A percentile compares a stretch with the other conserved stretches of the same genome.
Conservation (phyloP, 805 yeast genomes). For the Wickerhamiella galacta region DNA sequence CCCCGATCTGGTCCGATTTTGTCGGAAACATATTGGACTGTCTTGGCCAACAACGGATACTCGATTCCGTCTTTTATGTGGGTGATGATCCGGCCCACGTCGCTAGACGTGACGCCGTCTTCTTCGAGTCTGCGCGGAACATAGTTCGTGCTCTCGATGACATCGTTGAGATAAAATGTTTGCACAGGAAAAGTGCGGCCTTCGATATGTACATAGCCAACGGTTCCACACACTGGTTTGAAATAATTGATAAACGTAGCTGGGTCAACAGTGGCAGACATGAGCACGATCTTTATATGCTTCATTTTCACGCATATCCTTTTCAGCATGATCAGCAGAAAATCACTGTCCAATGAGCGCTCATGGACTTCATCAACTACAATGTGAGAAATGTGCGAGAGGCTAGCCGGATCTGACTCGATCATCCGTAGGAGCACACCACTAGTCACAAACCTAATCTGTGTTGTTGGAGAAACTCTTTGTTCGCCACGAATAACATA, state of each 20-base stretch:
- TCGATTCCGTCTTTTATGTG: slow-evolving; percentile 33
- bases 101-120: slow-evolving; percentile 10
- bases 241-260: slow-evolving; percentile 53
- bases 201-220: slow-evolving; percentile 64
- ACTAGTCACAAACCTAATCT: slow-evolving; percentile 78
- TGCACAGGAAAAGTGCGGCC: slow-evolving; percentile 89
- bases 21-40: slow-evolving; percentile 38
- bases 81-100: slow-evolving; percentile 19
- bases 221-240: slow-evolving; percentile 17
- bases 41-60: slow-evolving; percentile 47
- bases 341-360: slow-evolving; percentile 79
- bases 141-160: slow-evolving; percentile 43
- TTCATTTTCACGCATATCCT: slow-evolving; percentile 31
- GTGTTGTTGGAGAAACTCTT: slow-evolving; percentile 35
- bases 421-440: slow-evolving; percentile 82
- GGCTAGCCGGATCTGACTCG: slow-evolving; percentile 33
- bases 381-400: slow-evolving; percentile 40
- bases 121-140: slow-evolving; percentile 12
- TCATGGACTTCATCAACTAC: slow-evolving; percentile 96
- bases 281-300: slow-evolving; percentile 52
- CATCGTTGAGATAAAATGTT: slow-evolving; percentile 55
- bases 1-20: slow-evolving; percentile 39
- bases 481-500: slow-evolving; percentile 84
- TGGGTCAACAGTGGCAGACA: slow-evolving; percentile 88
- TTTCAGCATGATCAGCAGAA: slow-evolving; percentile 61